Evolutionary conservation across 495 filamentous ascomycete genomes (phyloP), one percentile per base, ranked within the genome.

Genomic region (Mytilinidion resinicola): DNA sequence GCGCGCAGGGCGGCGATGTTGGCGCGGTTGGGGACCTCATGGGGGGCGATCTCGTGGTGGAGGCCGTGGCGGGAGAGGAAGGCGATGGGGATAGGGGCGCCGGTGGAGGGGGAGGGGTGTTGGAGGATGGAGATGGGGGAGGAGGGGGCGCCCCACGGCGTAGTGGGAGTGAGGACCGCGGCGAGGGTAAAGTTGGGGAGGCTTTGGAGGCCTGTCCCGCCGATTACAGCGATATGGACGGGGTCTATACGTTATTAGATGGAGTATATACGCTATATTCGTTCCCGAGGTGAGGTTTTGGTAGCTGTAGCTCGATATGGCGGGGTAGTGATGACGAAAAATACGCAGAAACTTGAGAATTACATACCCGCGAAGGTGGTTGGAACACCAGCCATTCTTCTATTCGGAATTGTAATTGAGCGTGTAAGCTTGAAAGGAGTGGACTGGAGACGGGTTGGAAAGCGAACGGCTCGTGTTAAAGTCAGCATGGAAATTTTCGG

Each of bases 1-100:
- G 80, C 84, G 60, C 95, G 88, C 42, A 97, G 79, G 37, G 93
- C 95, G 42, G 93, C 93, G 66, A 99, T 91, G 77, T 97, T 99
- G 72, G 93, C 93, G 56, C 89, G 88, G 52, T 80, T 80, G 46
- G 89, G 88, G 15, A 97, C 86, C 73, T 99, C 93, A 62, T 96
- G 91, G 0, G 93, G 93, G 1, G 90, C 91, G 41, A 89, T 78
- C 70, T 96, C 80, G 76, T 98, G 93, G 80, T 91, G 81, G 19
- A 75, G 63, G 62, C 93, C 93, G 74, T 98, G 93, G 25, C 93
- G 89, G 54, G 91, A 88, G 63, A 98, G 81, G 79, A 98, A 98
- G 44, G 95, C 93, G 56, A 98, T 83, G 46, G 89, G 86, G 17
- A 86, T 82, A 53, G 75, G 74, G 64, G 68, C 72, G 65, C 74